Base-by-base conservation (phyloP, 371 early-diverging fungal genomes). In the Actinomucor elegans region DNA sequence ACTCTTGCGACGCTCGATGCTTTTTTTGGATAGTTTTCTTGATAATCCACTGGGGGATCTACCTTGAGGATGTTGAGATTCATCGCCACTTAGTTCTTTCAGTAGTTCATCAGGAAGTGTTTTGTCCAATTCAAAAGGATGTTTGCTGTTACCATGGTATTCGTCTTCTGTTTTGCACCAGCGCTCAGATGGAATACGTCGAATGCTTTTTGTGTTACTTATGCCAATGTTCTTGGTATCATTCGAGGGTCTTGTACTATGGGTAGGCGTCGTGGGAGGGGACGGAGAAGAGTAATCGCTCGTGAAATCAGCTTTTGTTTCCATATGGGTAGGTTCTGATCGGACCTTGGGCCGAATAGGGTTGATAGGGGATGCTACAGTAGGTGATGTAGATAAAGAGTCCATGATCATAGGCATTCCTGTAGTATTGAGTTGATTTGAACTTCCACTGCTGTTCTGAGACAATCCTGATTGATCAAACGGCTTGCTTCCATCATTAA, bases 141-240 rank as follows among this genome's bases (percentile, higher is more conserved):
- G 26, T 40, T 35, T 42, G 10, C 29, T 28, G n/a, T n/a, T n/a
- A n/a, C n/a, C n/a, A 8, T 34, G 29, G 11, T 34, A 20, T 2
- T 42, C 33, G 31, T 48, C 48, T 11, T 18, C 18, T 4, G 41
- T 54, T 46, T 57, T 59, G 34, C 71, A 75, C 75, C 75, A 75
- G 27, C 57, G 48, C 12, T 61, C 69, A 28, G 75, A 75, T 18
- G 75, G 69, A 0, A 71, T 52, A 24, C 75, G 69, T 5, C 49
- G 55, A 9, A 61, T 52, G 0, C n/a, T 23, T 27, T 41, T 46
- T 31, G 28, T 10, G 9, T 24, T 12, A 10, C 6, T 4, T 7
- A 21, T 14, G 26, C 43, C 37, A 26, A 7, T 26, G 7, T 34
- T 33, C 18, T 21, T 28, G 14, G 37, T n/a, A 14, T 6, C 9